A percentile compares a stretch with the other conserved stretches of the same genome.
Conservation (phyloP, 2,329 filamentous ascomycete species). For the Ascochyta viciae-villosae region DNA sequence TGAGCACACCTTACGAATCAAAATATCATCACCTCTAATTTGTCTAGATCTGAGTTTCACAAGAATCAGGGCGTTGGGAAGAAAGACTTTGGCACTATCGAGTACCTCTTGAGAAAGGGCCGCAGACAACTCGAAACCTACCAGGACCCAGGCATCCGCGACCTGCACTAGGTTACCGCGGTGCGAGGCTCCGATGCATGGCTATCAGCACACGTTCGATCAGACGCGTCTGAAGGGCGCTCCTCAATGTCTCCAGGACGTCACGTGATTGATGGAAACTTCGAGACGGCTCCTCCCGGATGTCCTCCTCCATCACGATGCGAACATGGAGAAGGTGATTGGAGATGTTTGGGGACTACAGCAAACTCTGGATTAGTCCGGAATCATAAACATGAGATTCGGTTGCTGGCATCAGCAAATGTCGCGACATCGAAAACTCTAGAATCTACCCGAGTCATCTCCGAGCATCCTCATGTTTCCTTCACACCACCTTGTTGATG, state of each 20-base stretch:
- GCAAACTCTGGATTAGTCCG: not conserved
- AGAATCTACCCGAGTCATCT: slow-evolving; percentile 32
- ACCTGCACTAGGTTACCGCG: slow-evolving; percentile 48
- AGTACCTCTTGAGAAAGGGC: slow-evolving; percentile 84
- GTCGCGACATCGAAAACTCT: slow-evolving; percentile 27
- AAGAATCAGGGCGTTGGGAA: slow-evolving; percentile 74
- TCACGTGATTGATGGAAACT: slow-evolving; percentile 25
- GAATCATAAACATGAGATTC: not conserved
- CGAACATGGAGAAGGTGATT: not conserved
- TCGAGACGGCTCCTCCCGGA: not conserved
- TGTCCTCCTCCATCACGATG: not conserved
- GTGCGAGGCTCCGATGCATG: slow-evolving; percentile 10
- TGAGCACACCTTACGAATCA: not conserved
- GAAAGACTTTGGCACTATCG: slow-evolving; percentile 85
- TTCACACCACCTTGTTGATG: slow-evolving; percentile 19
- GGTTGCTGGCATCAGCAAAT: slow-evolving; percentile 12
- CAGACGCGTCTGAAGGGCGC: not conserved
- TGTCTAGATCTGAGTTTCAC: slow-evolving; percentile 74
- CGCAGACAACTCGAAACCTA: slow-evolving; percentile 82
- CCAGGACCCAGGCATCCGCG: slow-evolving; percentile 79
- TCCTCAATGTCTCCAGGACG: not conserved
- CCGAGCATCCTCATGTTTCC: slow-evolving; percentile 30
- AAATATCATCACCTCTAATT: not conserved
- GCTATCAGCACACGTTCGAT: not conserved
- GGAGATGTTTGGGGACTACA: slow-evolving; percentile 2